These are phyloP conservation scores for Hippophae gyantsensis DNA, from an alignment of 306 rosid genomes.

Conservation along the genomic window DNA sequence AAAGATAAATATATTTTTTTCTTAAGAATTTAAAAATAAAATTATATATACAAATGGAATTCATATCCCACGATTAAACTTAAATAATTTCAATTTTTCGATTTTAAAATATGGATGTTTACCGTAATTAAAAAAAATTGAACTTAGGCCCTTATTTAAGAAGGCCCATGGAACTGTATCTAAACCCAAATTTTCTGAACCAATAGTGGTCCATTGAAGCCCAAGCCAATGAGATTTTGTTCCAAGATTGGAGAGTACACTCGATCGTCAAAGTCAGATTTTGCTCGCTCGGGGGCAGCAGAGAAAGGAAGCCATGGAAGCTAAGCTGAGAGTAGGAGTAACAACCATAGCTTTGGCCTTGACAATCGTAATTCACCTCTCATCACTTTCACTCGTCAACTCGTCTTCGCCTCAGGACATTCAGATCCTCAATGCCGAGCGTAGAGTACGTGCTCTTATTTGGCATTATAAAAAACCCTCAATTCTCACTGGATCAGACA, in stretches of 20 bases:
- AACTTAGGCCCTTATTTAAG: too few species aligned
- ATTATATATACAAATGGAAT: too few species aligned
- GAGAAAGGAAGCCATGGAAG: conserved; percentile 41
- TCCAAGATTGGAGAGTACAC: background rate
- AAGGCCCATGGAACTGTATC: too few species aligned
- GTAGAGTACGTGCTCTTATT: conserved; percentile 47
- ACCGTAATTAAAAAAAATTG: too few species aligned
- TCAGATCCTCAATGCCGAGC: conserved; percentile 87
- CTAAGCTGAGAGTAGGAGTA: conserved; percentile 25
- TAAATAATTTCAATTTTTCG: too few species aligned
- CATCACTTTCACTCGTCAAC: conserved; percentile 14
- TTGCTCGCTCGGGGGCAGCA: background rate
- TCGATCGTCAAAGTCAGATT: conserved; percentile 3
- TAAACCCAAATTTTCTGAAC: too few species aligned
- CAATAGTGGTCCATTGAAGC: too few species aligned
- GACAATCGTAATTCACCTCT: conserved; percentile 28
- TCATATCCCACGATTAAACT: too few species aligned
- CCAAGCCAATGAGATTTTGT: too few species aligned
- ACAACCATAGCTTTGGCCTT: conserved; percentile 24
- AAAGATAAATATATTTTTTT: too few species aligned
- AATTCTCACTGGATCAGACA: background rate
- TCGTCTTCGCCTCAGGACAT: conserved; percentile 44
- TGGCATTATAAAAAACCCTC: background rate
- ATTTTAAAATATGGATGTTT: too few species aligned
- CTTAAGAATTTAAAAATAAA: too few species aligned